Evolutionary conservation across 805 yeast species (phyloP).

Genomic region (Ogataea methylovora): DNA sequence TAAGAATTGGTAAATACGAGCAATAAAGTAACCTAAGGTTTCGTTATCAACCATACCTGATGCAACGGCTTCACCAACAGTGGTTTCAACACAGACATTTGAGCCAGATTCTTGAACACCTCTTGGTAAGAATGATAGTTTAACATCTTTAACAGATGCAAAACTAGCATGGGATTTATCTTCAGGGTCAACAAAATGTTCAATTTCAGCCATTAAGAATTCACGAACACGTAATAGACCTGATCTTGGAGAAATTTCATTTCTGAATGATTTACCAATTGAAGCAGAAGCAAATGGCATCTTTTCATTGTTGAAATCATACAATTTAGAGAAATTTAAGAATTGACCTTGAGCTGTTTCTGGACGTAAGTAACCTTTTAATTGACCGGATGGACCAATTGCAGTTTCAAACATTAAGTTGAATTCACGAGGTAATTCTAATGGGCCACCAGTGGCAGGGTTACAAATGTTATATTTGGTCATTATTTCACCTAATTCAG

Average conservation of each 20-base stretch:
- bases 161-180: constrained; percentile 81
- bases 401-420: constrained; percentile 99
- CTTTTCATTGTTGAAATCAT: constrained; percentile 89
- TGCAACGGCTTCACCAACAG: constrained; percentile 87
- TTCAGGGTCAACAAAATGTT: constrained; percentile 93
- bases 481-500: constrained; percentile 85
- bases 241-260: constrained; percentile 97
- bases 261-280: constrained; percentile 97
- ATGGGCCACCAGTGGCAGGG: constrained; percentile 81
- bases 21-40: constrained; percentile 94
- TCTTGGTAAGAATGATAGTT: constrained; percentile 76
- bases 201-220: constrained; percentile 98
- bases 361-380: constrained; percentile 94
- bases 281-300: constrained; percentile 99
- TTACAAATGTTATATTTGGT: constrained; percentile 74
- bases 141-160: constrained; percentile 62
- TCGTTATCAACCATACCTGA: constrained; percentile 90
- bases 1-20: constrained; percentile 83
- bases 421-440: constrained; percentile 91
- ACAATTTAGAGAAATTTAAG: constrained; percentile 85
- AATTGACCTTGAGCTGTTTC: constrained; percentile 99
- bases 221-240: constrained; percentile 97
- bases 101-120: constrained; percentile 82
- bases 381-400: constrained; percentile 96
- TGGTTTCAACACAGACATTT: constrained; percentile 52